These are phyloP conservation scores for Raddia distichophylla DNA, from an alignment of 176 grass and related monocot species.

Conservation along the genomic window DNA sequence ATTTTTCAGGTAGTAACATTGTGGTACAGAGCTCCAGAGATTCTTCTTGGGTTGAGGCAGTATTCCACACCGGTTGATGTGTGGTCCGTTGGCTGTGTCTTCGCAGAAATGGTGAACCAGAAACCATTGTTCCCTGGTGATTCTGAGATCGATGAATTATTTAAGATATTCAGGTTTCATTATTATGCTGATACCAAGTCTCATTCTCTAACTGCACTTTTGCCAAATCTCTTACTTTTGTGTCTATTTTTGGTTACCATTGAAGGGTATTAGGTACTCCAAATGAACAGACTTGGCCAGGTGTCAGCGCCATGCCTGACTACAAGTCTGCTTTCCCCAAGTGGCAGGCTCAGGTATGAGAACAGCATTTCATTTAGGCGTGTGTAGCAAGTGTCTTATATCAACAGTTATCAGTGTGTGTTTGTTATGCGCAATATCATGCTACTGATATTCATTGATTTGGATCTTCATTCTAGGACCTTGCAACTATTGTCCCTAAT, in stretches of 20 bases:
- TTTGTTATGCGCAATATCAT: background rate
- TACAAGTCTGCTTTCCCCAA: conserved; percentile 95
- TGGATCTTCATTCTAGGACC: conserved; percentile 56
- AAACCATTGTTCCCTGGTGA: conserved; percentile 87
- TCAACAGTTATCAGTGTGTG: background rate
- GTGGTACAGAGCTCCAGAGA: conserved; percentile 96
- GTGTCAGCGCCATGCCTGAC: conserved; percentile 74
- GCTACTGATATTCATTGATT: conserved; percentile 4
- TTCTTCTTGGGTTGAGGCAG: conserved; percentile 79
- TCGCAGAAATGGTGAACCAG: conserved; percentile 97
- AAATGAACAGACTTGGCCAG: conserved; percentile 92
- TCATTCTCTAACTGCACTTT: background rate
- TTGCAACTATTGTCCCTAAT: conserved; percentile 68
- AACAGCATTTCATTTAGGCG: conserved; percentile 12
- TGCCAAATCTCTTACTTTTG: conserved; percentile 30
- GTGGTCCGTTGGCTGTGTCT: conserved; percentile 96
- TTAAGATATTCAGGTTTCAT: conserved; percentile 93
- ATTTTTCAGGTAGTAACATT: conserved; percentile 89
- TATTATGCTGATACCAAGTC: conserved; percentile 5
- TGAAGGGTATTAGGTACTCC: conserved; percentile 84
- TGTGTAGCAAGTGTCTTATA: background rate
- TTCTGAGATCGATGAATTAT: conserved; percentile 93
- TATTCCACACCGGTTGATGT: conserved; percentile 97
- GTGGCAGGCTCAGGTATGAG: conserved; percentile 72
- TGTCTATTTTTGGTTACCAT: background rate